Conservation (phyloP, 805 yeast genomes). For the Starmerella sirachaensis region DNA sequence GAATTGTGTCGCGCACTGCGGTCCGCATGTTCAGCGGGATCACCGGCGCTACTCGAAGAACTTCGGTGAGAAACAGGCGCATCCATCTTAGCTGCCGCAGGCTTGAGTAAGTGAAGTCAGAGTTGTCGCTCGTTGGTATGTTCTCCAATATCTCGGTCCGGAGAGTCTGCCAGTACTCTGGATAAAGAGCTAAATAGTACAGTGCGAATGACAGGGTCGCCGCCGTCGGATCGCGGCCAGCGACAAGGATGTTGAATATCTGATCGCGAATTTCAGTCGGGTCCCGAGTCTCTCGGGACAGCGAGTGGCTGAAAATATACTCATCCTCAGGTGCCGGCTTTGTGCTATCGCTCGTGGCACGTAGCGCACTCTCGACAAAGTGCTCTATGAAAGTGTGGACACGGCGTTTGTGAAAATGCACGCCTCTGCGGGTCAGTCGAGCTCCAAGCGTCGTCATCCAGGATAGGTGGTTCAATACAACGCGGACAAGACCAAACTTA, state of each 20-base stretch:
- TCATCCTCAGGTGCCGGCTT: slow-evolving; percentile 25
- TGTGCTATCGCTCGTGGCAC: slow-evolving; percentile 7
- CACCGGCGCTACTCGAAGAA: slow-evolving; percentile 36
- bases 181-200: slow-evolving; percentile 34
- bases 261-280: slow-evolving; percentile 36
- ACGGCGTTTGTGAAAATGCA: slow-evolving; percentile 22
- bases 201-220: slow-evolving; percentile 34
- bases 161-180: slow-evolving; percentile 30
- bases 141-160: slow-evolving; percentile 21
- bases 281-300: slow-evolving; percentile 36
- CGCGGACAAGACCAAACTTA: slow-evolving; percentile 3
- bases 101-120: slow-evolving; percentile 30
- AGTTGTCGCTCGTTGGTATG: slow-evolving; percentile 25
- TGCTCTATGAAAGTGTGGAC: slow-evolving; percentile 30
- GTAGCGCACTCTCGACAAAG: slow-evolving; percentile 32
- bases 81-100: slow-evolving; percentile 35
- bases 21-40: slow-evolving; percentile 36
- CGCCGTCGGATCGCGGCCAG: slow-evolving; percentile 42
- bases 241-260: slow-evolving; percentile 35
- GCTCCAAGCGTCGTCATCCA: background rate
- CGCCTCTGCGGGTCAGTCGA: slow-evolving; percentile 28
- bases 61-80: slow-evolving; percentile 34
- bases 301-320: slow-evolving; percentile 35
- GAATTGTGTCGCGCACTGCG: slow-evolving; percentile 33
- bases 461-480: slow-evolving; percentile 10